Base-by-base conservation (phyloP, 306 rosid genomes). In the Prunus kanzakura region DNA sequence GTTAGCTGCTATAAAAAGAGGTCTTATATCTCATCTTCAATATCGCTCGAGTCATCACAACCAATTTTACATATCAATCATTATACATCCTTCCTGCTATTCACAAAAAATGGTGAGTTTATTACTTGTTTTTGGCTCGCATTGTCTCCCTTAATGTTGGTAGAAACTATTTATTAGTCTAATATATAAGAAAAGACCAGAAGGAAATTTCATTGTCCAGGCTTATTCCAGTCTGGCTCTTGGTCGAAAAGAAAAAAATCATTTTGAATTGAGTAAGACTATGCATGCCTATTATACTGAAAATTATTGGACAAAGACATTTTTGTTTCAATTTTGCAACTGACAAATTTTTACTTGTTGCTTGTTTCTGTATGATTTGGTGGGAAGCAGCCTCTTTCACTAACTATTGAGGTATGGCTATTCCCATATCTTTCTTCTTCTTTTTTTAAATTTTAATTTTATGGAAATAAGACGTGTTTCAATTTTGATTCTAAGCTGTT, bases 341-440 rank as follows among this genome's bases (percentile, higher is more conserved):
- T 35, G 41, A 35, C 1, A 6, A 35, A 47, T 78, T 49, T 50
- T 23, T 23, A 23, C 1, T 23, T 23, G 25, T 23, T 23, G 25
- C 25, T 23, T 23, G 25, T 23, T 23, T 23, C 25, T 23, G 25
- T 23, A 23, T 23, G 25, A 23, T 23, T 23, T 23, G 78, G 2
- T 64, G 25, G 75, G 80, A 77, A 80, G 66, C 88, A 88, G 23
- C n/a, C 80, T 78, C 64, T 79, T 32, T 79, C 89, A 64, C 47
- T 86, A 66, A 77, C 84, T 67, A 61, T 88, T 78, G 91, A 81
- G 92, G 89, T 88, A 84, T 8, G 83, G 6, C 67, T 73, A 20
- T 22, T 56, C 72, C 11, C n/a, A 41, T 69, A 29, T 8, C 6
- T 23, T 46, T 73, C 51, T 50, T 35, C 23, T 23, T 23, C 1